Percentiles rank a stretch among this genome's conserved stretches.
These are phyloP conservation scores for Phytopythium aichiense DNA, from an alignment of 352 stramenopile genomes.

Conservation along the genomic window DNA sequence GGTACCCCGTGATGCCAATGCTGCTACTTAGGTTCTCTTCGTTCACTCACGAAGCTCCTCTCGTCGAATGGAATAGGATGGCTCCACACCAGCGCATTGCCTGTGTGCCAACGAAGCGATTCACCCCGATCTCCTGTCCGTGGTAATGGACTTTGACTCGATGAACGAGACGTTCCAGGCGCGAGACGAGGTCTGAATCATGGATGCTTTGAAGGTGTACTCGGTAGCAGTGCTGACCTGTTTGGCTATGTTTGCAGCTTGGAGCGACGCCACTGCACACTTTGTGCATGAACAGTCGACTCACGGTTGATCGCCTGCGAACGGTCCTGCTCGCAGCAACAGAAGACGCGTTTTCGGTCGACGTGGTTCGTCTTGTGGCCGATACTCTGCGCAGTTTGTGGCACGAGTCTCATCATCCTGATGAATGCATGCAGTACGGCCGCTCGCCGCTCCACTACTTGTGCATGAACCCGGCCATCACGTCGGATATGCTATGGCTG, in stretches of 20 bases:
- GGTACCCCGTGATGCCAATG: not conserved
- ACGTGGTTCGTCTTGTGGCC: conserved; percentile 32
- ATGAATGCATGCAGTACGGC: conserved; percentile 22
- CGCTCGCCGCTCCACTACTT: conserved; percentile 68
- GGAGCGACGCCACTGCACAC: conserved; percentile 55
- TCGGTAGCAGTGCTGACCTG: not conserved
- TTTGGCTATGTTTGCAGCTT: conserved; percentile 23
- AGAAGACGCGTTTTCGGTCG: conserved; percentile 38
- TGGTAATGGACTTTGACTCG: conserved; percentile 37
- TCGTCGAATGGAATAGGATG: conserved; percentile 19
- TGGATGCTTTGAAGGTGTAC: not conserved
- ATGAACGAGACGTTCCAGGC: conserved; percentile 14
- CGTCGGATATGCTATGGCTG: conserved; percentile 59
- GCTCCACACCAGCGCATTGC: conserved; percentile 40
- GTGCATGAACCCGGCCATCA: conserved; percentile 54
- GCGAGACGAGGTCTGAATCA: conserved; percentile 12
- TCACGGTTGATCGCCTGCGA: conserved; percentile 30
- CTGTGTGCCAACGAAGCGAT: conserved; percentile 48
- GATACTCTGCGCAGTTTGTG: not conserved
- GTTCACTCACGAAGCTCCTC: not conserved
- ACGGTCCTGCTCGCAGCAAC: conserved; percentile 36
- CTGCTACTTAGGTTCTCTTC: not conserved
- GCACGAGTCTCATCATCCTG: not conserved
- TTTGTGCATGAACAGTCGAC: conserved; percentile 59
- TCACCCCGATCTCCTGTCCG: conserved; percentile 29